Conservation (phyloP, 352 stramenopile genomes). For the Phytophthora ohioensis region DNA sequence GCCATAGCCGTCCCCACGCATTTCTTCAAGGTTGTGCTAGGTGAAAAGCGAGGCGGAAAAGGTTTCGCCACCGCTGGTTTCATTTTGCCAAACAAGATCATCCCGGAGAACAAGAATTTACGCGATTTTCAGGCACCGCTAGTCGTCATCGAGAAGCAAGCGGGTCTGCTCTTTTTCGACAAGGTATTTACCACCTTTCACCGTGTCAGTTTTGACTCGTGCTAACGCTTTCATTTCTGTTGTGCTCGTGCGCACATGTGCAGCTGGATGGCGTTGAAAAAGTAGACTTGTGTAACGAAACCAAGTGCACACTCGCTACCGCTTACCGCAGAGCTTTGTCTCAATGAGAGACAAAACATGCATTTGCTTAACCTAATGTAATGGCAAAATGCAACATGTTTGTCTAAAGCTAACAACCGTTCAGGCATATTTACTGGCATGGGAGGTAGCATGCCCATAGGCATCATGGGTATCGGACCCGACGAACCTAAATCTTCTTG, state of each 20-base stretch:
- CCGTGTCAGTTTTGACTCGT: background rate
- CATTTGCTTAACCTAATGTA: slow-evolving; percentile 4
- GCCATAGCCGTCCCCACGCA: slow-evolving; percentile 94
- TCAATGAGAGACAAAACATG: slow-evolving; percentile 12
- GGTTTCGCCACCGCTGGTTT: slow-evolving; percentile 91
- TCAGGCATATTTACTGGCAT: background rate
- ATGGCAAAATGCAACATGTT: slow-evolving; percentile 4
- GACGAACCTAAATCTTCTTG: background rate
- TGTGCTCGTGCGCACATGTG: background rate
- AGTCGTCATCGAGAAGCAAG: slow-evolving; percentile 93
- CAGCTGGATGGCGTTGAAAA: slow-evolving; percentile 62
- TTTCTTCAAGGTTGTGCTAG: slow-evolving; percentile 97
- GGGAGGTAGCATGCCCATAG: background rate
- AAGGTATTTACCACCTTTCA: slow-evolving; percentile 49
- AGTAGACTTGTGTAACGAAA: slow-evolving; percentile 70
- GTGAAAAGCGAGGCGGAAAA: slow-evolving; percentile 51
- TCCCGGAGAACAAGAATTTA: slow-evolving; percentile 78
- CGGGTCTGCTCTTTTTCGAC: slow-evolving; percentile 95
- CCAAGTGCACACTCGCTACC: slow-evolving; percentile 62
- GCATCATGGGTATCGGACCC: too few relatives aligned
- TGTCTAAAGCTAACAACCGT: background rate
- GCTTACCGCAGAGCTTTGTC: slow-evolving; percentile 53
- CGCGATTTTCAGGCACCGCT: slow-evolving; percentile 90
- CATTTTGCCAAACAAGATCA: slow-evolving; percentile 93
- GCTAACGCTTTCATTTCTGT: background rate